Evolutionary conservation across 1,284 basidiomycete species (phyloP).

Genomic region (Exobasidium rhododendri): DNA sequence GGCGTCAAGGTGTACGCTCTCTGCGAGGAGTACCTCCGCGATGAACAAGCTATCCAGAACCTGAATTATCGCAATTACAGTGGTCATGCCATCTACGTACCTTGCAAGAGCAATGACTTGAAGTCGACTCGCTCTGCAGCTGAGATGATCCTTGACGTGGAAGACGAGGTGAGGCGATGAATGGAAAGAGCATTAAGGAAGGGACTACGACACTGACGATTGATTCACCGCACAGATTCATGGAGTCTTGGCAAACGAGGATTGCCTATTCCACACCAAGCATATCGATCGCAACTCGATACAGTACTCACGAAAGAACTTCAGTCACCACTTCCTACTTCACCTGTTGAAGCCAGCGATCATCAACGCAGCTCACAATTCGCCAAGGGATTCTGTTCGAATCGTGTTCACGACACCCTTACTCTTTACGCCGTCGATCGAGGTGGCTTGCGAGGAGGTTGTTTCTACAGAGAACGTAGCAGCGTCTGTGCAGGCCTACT

Average conservation of each 20-base stretch:
- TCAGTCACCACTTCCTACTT: conserved; percentile 40
- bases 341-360: conserved; percentile 29
- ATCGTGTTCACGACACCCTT: not conserved
- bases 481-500: too few relatives aligned
- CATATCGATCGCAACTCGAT: conserved; percentile 23
- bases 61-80: conserved; percentile 5
- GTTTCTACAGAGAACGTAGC: too few relatives aligned
- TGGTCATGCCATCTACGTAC: conserved; percentile 24
- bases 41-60: conserved; percentile 15
- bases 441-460: too few relatives aligned
- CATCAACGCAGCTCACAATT: not conserved
- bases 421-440: too few relatives aligned
- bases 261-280: too few relatives aligned
- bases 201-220: conserved; percentile 36
- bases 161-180: conserved; percentile 14
- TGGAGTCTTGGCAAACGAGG: too few relatives aligned
- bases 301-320: conserved; percentile 41
- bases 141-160: conserved; percentile 17
- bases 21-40: conserved; percentile 14
- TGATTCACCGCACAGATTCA: conserved; percentile 17
- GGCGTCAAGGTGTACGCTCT: conserved; percentile 39
- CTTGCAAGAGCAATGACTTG: conserved; percentile 33
- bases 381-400: conserved; percentile 21
- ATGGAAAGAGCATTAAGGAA: too few relatives aligned
- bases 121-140: conserved; percentile 25